Evolutionary conservation across 2,329 filamentous ascomycete genomes (phyloP).

Genomic region (Chalara sp.): DNA sequence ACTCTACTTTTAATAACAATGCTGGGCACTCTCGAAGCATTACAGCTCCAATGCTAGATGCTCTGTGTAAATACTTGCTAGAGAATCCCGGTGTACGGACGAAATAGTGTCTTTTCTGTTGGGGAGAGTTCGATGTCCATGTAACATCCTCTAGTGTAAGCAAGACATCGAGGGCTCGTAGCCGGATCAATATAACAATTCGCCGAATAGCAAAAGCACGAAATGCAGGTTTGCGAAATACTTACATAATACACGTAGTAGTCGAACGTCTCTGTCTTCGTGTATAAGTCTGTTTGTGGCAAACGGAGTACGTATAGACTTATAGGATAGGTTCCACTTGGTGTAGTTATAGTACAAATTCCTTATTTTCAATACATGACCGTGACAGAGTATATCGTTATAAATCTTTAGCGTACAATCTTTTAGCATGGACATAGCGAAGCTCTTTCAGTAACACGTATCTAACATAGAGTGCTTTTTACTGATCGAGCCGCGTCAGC

Average conservation of each 20-base stretch:
- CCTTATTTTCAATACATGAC: constrained; percentile 14
- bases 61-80: constrained; percentile 22
- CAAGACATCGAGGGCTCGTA: too few species aligned
- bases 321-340: constrained; percentile 27
- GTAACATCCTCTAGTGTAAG: too few species aligned
- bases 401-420: constrained; percentile 6
- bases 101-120: background rate
- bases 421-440: constrained; percentile 6
- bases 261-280: too few species aligned
- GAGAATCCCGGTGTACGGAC: constrained; percentile 27
- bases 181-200: too few species aligned
- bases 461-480: constrained; percentile 12
- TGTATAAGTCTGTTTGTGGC: constrained; percentile 9
- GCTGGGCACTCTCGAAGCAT: constrained; percentile 13
- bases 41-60: constrained; percentile 18
- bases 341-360: constrained; percentile 20
- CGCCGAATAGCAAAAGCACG: too few species aligned
- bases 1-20: constrained; percentile 12
- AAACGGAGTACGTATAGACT: constrained; percentile 20
- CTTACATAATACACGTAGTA: constrained; percentile 5
- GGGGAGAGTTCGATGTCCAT: too few species aligned
- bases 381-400: constrained; percentile 7
- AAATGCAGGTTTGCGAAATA: background rate
- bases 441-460: constrained; percentile 6
- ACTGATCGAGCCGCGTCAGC: constrained; percentile 5